Base-by-base conservation (phyloP, 306 rosid species). In the Boehmeria nivea region DNA sequence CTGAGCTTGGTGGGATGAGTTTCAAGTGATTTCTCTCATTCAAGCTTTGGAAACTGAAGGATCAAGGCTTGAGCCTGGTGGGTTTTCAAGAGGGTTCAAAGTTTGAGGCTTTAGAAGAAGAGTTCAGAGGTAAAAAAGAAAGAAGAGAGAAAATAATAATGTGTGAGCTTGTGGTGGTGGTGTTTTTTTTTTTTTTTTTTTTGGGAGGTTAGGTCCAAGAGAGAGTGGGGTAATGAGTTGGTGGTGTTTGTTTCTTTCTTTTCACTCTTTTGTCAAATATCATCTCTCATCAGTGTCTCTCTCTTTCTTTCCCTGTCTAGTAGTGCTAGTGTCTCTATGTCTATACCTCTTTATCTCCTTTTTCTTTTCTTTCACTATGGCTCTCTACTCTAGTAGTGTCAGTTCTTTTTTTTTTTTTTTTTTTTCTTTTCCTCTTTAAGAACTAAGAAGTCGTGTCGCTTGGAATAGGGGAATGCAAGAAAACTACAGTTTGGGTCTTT, bases 171-270 rank as follows among this genome's bases (percentile, higher is more conserved):
- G 43, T 5, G 25, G 65, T 44, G 61, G 38, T n/a, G 46, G 22
- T 46, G 9, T 33, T 22, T 22, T 15, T 24, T 0, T 33, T 11
- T 33, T 33, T 11, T 33, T 33, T 33, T 11, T 33, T 33, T 11
- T n/a, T n/a, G n/a, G n/a, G n/a, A n/a, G n/a, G n/a, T n/a, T 33
- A 11, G 38, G 38, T 33, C 38, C 38, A 33, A 33, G 38, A 8
- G 37, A 9, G 13, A 28, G 66, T 64, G 58, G 53, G 67, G 42
- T 61, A 46, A 23, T 39, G 31, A 59, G 61, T n/a, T 13, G 77
- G 26, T 43, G 38, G 51, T 31, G 26, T 23, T 31, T 27, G 67
- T 25, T 44, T 33, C 7, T 33, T 33, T 33, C 46, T 54, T 38
- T 46, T 50, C 54, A 26, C 17, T 31, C 36, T 48, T 54, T 27